These are phyloP conservation scores for Dionaea muscipula DNA, from an alignment of 179 eudicot genomes.

Conservation along the genomic window DNA sequence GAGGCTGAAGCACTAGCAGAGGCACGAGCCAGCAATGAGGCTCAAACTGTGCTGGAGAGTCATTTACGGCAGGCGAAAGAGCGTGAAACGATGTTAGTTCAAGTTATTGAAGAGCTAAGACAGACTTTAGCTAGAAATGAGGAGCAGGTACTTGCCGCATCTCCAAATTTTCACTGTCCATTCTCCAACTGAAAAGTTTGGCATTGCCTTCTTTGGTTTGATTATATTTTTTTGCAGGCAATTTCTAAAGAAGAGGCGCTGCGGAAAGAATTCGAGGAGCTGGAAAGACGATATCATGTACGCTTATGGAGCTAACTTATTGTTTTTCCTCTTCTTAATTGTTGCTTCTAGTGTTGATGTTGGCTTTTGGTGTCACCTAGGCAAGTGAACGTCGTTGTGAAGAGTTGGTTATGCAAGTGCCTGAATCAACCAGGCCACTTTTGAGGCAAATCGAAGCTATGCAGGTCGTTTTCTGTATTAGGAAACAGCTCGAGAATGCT, in stretches of 20 bases:
- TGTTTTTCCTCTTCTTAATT: neutral
- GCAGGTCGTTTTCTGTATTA: slow-evolving; percentile 42
- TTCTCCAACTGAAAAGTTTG: neutral
- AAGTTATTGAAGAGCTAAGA: slow-evolving; percentile 75
- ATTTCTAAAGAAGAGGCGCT: slow-evolving; percentile 77
- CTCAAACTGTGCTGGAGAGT: slow-evolving; percentile 65
- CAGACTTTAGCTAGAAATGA: slow-evolving; percentile 71
- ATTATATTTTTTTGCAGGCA: slow-evolving; percentile 34
- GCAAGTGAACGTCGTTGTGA: slow-evolving; percentile 98
- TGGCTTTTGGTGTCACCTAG: slow-evolving; percentile 26
- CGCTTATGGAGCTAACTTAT: neutral
- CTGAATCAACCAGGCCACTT: slow-evolving; percentile 98
- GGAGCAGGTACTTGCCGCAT: slow-evolving; percentile 50
- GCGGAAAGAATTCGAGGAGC: slow-evolving; percentile 75
- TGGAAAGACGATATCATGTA: slow-evolving; percentile 92
- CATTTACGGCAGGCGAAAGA: slow-evolving; percentile 67
- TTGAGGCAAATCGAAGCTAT: slow-evolving; percentile 95
- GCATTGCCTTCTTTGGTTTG: neutral
- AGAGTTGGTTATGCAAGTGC: slow-evolving; percentile 87
- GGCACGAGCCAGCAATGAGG: slow-evolving; percentile 74
- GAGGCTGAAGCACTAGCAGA: slow-evolving; percentile 90
- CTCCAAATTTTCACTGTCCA: neutral
- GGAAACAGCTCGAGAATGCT: neutral
- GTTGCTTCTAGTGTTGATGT: neutral
- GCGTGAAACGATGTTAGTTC: slow-evolving; percentile 76